Evolutionary conservation across 805 yeast species (phyloP), one percentile per base, ranked within the genome.

Genomic region (Suhomyces pyralidae): DNA sequence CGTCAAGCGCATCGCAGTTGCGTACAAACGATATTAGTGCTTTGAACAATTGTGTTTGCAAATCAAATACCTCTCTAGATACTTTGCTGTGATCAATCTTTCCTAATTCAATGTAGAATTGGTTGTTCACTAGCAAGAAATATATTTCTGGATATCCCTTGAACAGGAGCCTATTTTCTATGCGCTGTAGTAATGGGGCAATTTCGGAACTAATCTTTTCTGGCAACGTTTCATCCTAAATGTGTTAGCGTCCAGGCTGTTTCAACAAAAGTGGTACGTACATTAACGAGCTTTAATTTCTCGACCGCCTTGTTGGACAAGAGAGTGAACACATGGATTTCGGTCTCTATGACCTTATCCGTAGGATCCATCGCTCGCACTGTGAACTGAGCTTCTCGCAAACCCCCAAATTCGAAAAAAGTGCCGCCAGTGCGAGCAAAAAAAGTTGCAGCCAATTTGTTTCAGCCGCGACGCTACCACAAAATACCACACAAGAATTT

Each of bases 371-470:
- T 38, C 6, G 19, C n/a, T 19, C 42, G 15, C n/a, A 19, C 5
- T 19, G 24, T 17, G 12, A 19, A 17, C 24, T 19, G 2, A 14
- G 19, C 6, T 2, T n/a, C 10, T 36, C 40, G 12, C 40, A 36
- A 36, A 15, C n/a, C 12, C 22, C 42, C 14, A 17, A 9, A 38
- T 10, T 17, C 14, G 5, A 17, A 36, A 36, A 36, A 36, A 38
- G 24, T 38, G 42, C 24, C 42, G 24, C 42, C 24, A 10, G 5
- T 9, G 42, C 42, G 40, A 34, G 45, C 22, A 30, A 19, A 30
- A 32, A 30, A 47, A 24, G 2, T 47, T 47, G 49, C 49, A 47
- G 49, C 49, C 49, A 47, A 47, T 10, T 17, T 10, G 22, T 28
- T 17, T 30, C 40, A 45, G 30, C 45, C 28, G 17, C n/a, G 47